Conservation (phyloP, 2,329 filamentous ascomycete species). For the Colletotrichum acutatum region DNA sequence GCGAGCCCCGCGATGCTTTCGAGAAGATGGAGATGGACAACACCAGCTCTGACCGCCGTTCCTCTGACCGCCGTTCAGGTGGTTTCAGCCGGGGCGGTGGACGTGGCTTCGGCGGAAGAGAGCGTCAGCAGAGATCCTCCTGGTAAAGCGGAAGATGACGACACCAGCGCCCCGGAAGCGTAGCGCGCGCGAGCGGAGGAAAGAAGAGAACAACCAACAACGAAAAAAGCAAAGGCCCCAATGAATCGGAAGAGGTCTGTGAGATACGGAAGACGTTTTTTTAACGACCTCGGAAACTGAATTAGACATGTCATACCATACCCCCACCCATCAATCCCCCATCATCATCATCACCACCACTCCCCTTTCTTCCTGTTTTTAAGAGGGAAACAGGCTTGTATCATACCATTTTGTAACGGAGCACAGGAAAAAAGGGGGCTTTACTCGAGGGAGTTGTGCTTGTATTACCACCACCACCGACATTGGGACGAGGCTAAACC, state of each 20-base stretch:
- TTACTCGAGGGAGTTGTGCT: neutral
- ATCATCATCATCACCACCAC: neutral
- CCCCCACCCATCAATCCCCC: neutral
- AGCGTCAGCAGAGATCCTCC: neutral
- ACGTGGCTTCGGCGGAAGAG: constrained; percentile 20
- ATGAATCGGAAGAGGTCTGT: neutral
- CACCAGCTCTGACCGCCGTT: constrained; percentile 6
- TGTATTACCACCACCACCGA: constrained; percentile 19
- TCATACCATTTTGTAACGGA: constrained; percentile 22
- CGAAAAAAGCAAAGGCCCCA: neutral
- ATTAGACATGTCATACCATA: constrained; percentile 22
- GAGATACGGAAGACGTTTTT: neutral
- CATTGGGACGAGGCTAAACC: neutral
- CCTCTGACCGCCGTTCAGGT: constrained; percentile 15
- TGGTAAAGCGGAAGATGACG: neutral
- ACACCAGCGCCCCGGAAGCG: constrained; percentile 1
- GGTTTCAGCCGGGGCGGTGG: constrained; percentile 18
- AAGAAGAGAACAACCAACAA: neutral
- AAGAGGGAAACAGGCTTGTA: constrained; percentile 8
- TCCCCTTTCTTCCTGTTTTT: neutral
- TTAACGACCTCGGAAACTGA: constrained; percentile 5
- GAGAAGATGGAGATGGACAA: constrained; percentile 29
- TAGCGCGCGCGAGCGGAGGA: neutral
- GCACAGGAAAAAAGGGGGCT: constrained; percentile 8
- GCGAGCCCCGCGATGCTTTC: constrained; percentile 38